Conservation (phyloP, 768 basidiomycete species). For the Serendipita sp. region DNA sequence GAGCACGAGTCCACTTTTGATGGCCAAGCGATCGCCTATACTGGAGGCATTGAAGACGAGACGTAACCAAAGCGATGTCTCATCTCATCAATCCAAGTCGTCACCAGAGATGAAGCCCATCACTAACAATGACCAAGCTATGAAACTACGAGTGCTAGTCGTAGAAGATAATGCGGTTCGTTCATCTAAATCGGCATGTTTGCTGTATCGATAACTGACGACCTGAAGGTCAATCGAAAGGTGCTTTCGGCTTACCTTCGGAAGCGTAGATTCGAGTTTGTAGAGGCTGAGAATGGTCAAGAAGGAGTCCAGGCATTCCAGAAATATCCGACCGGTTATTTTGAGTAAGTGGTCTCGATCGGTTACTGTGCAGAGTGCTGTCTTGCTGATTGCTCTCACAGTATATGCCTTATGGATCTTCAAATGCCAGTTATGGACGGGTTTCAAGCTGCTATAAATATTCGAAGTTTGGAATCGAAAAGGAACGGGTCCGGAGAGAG, state of each 20-base stretch:
- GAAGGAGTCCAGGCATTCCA: not conserved
- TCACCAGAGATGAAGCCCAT: not conserved
- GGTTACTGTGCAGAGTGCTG: not conserved
- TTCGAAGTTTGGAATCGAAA: not conserved
- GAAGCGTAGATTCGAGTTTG: not conserved
- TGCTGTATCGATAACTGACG: not conserved
- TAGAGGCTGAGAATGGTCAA: not conserved
- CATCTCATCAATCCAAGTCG: no score
- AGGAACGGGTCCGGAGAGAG: no score
- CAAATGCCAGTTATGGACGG: slow-evolving; percentile 4
- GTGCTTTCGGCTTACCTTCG: not conserved
- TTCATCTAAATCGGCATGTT: not conserved
- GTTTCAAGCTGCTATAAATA: not conserved
- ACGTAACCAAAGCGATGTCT: no score
- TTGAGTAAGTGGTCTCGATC: not conserved
- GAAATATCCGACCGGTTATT: not conserved
- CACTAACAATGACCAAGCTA: not conserved
- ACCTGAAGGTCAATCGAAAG: not conserved
- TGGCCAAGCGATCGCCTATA: no score
- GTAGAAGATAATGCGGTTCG: slow-evolving; percentile 1
- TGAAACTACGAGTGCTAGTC: not conserved
- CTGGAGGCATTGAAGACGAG: no score
- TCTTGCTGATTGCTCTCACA: not conserved
- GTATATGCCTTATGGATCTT: slow-evolving; percentile 3
- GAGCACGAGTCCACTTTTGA: no score